Evolutionary conservation across 495 filamentous ascomycete species (phyloP).

Genomic region (Cladorrhinum samala): DNA sequence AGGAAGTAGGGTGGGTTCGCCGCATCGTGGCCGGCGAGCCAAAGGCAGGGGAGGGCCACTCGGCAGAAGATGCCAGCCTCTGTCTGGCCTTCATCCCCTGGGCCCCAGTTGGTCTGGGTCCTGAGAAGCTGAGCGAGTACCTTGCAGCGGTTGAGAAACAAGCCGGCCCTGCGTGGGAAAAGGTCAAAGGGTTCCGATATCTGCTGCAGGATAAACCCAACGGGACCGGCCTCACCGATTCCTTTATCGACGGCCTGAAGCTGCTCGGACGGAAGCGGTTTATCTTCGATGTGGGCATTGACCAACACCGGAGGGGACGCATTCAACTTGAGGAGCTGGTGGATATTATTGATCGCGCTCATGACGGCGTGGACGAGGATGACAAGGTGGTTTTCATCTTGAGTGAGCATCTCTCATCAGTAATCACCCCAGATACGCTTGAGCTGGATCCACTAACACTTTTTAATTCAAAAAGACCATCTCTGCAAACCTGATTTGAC

Average conservation of each 20-base stretch:
- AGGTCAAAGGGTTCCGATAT: conserved; percentile 66
- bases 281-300: conserved; percentile 77
- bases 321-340: conserved; percentile 66
- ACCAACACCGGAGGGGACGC: conserved; percentile 60
- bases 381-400: conserved; percentile 60
- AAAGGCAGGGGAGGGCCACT: conserved; percentile 54
- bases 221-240: conserved; percentile 52
- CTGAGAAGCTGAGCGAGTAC: conserved; percentile 44
- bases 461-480: too few relatives aligned
- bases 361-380: conserved; percentile 52
- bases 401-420: conserved; percentile 49
- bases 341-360: conserved; percentile 62
- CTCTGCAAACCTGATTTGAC: conserved; percentile 79
- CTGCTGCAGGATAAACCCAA: conserved; percentile 68
- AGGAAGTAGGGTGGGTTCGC: conserved; percentile 61
- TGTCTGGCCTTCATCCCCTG: conserved; percentile 69
- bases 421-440: too few relatives aligned
- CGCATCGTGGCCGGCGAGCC: conserved; percentile 58
- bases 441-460: too few relatives aligned
- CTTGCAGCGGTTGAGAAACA: conserved; percentile 44
- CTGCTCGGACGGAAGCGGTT: conserved; percentile 56
- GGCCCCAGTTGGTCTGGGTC: conserved; percentile 67
- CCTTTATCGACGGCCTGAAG: conserved; percentile 64
- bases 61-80: conserved; percentile 39
- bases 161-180: conserved; percentile 40